A percentile compares a stretch with the other conserved stretches of the same genome.
These are phyloP conservation scores for Trametes sanguinea DNA, from an alignment of 768 basidiomycete species.

Conservation along the genomic window DNA sequence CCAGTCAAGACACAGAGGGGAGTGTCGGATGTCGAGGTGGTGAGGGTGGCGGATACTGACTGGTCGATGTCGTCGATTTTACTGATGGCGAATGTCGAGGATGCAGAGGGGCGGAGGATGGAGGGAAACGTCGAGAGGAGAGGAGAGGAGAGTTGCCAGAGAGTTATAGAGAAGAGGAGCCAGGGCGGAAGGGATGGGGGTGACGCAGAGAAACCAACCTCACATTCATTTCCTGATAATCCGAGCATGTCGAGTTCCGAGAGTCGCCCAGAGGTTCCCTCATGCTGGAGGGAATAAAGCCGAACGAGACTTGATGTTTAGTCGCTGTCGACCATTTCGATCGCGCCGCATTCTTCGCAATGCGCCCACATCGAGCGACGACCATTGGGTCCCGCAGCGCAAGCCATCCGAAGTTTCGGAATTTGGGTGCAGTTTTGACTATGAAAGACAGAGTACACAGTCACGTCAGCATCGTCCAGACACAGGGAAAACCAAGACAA, in stretches of 20 bases:
- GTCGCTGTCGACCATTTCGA: conserved; percentile 83
- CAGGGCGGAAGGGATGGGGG: conserved; percentile 14
- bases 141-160: conserved; percentile 14
- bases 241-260: background rate
- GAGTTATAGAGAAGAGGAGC: conserved; percentile 16
- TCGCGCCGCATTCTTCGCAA: conserved; percentile 87
- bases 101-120: background rate
- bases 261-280: background rate
- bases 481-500: background rate
- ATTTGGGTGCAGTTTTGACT: conserved; percentile 77
- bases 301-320: conserved; percentile 30
- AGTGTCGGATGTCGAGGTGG: conserved; percentile 3
- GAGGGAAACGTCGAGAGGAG: background rate
- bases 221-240: background rate
- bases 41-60: background rate
- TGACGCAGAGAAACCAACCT: conserved; percentile 9
- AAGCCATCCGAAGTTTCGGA: conserved; percentile 80
- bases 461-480: background rate
- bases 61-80: conserved; percentile 21
- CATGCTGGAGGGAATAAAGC: background rate
- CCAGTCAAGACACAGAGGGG: conserved; percentile 16
- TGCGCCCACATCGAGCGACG: conserved; percentile 85
- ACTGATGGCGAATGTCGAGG: background rate
- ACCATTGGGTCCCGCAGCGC: conserved; percentile 67
- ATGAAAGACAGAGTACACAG: background rate